A percentile compares a stretch with the other conserved stretches of the same genome.
These are phyloP conservation scores for Exophiala sideris DNA, from an alignment of 2,329 filamentous ascomycete species.

Conservation along the genomic window DNA sequence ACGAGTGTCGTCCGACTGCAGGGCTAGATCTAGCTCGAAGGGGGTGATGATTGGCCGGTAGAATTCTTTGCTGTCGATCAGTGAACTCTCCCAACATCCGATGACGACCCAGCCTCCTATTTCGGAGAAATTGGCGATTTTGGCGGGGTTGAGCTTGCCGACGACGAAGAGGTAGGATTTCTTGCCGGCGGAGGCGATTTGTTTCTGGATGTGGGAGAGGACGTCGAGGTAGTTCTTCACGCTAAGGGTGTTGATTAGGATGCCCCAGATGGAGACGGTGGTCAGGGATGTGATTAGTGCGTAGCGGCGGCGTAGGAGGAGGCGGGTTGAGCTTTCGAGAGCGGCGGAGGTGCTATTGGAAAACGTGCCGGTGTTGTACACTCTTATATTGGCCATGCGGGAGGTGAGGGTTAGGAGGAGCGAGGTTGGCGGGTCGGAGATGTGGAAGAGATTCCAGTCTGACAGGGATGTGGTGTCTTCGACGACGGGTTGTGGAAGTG, in stretches of 20 bases:
- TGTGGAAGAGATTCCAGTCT: constrained; percentile 76
- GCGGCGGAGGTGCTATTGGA: constrained; percentile 39
- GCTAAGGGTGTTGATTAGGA: constrained; percentile 91
- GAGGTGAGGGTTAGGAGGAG: constrained; percentile 84
- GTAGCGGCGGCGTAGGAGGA: constrained; percentile 76
- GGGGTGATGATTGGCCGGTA: constrained; percentile 91
- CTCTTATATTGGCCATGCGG: constrained; percentile 72
- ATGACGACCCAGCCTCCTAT: constrained; percentile 96
- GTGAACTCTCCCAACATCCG: constrained; percentile 93
- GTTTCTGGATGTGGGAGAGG: constrained; percentile 66
- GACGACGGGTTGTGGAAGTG: constrained; percentile 53
- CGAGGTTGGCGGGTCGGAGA: constrained; percentile 74
- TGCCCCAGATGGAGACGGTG: constrained; percentile 81
- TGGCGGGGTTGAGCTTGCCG: constrained; percentile 91
- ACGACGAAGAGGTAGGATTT: constrained; percentile 97
- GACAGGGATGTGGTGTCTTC: constrained; percentile 51
- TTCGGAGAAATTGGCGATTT: constrained; percentile 94
- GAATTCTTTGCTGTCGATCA: constrained; percentile 85
- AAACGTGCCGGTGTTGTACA: constrained; percentile 76
- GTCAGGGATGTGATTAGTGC: constrained; percentile 77
- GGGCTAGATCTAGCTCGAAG: constrained; percentile 78
- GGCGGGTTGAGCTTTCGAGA: constrained; percentile 51
- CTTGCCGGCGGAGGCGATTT: constrained; percentile 78
- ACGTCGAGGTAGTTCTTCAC: constrained; percentile 86
- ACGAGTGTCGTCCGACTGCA: constrained; percentile 70